These are phyloP conservation scores for Teratosphaeria viscida DNA, from an alignment of 2,329 filamentous ascomycete genomes.

Conservation along the genomic window DNA sequence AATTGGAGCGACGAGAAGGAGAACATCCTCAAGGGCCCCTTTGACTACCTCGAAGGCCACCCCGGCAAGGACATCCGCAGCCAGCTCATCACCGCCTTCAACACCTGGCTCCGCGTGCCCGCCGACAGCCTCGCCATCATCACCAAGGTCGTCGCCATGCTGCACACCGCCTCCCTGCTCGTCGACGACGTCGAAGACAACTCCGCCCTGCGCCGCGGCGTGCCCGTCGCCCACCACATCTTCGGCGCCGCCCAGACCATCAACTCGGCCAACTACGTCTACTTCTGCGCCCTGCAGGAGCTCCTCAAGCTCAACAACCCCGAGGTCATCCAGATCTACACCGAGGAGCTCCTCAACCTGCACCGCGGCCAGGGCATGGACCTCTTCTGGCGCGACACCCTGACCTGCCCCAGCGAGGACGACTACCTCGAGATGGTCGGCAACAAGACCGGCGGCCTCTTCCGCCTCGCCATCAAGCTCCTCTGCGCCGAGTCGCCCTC, in stretches of 20 bases:
- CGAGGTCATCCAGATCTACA: conserved; percentile 53
- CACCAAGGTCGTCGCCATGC: conserved; percentile 70
- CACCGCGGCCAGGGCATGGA: conserved; percentile 87
- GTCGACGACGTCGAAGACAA: conserved; percentile 84
- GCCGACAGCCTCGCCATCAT: conserved; percentile 59
- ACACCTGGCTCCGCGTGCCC: conserved; percentile 68
- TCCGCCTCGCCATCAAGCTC: conserved; percentile 72
- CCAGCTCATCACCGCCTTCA: conserved; percentile 71
- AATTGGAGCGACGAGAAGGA: conserved; percentile 67
- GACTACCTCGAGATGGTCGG: conserved; percentile 92
- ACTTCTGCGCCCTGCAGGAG: conserved; percentile 70
- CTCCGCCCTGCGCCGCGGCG: conserved; percentile 63
- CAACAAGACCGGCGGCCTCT: conserved; percentile 83
- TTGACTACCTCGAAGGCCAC: conserved; percentile 66
- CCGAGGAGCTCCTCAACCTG: conserved; percentile 73
- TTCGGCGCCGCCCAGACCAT: conserved; percentile 83
- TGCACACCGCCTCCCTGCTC: conserved; percentile 74
- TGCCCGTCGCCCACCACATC: conserved; percentile 73
- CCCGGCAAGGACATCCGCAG: conserved; percentile 78
- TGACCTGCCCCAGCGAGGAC: conserved; percentile 74
- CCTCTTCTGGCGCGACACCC: conserved; percentile 76
- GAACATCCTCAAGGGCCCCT: conserved; percentile 65
- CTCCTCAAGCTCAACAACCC: conserved; percentile 61
- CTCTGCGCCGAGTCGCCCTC: conserved; percentile 65
- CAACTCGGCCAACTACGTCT: conserved; percentile 83